phyloP scores from a whole-genome alignment of 371 early-diverging fungal species.

The Lichtheimia ramosa region DNA sequence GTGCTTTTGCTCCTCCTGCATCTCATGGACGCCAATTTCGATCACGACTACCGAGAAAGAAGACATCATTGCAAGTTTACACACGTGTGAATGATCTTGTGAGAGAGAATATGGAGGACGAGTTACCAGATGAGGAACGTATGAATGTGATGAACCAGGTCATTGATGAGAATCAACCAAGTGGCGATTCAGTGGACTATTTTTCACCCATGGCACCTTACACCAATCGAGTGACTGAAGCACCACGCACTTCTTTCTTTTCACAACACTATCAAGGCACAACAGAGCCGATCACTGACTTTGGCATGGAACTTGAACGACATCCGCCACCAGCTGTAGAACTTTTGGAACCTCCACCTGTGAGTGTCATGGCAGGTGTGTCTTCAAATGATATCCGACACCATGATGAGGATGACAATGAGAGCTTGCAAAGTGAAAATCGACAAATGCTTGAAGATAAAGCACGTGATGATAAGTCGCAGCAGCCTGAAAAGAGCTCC shows the following conservation, averaged over 20 bases:
- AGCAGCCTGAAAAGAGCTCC: slow-evolving; percentile 46
- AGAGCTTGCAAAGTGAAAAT: neutral
- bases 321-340: slow-evolving; percentile 34
- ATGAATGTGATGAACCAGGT: slow-evolving; percentile 30
- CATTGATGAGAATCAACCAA: too few species aligned
- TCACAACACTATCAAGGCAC: slow-evolving; percentile 10
- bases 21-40: slow-evolving; percentile 27
- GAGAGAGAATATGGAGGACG: slow-evolving; percentile 65
- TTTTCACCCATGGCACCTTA: slow-evolving; percentile 44
- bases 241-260: slow-evolving; percentile 3
- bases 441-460: neutral
- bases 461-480: neutral
- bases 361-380: slow-evolving; percentile 13
- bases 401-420: slow-evolving; percentile 3
- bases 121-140: slow-evolving; percentile 43
- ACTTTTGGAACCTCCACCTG: slow-evolving; percentile 24
- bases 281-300: slow-evolving; percentile 14
- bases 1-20: neutral
- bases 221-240: slow-evolving; percentile 20
- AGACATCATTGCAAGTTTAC: slow-evolving; percentile 66
- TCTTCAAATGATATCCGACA: slow-evolving; percentile 11
- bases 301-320: slow-evolving; percentile 19
- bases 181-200: slow-evolving; percentile 26
- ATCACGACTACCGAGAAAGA: slow-evolving; percentile 44
- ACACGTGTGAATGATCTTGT: slow-evolving; percentile 62